phyloP scores from a whole-genome alignment of 176 grass and related monocot species.

The Oryza australiensis region DNA sequence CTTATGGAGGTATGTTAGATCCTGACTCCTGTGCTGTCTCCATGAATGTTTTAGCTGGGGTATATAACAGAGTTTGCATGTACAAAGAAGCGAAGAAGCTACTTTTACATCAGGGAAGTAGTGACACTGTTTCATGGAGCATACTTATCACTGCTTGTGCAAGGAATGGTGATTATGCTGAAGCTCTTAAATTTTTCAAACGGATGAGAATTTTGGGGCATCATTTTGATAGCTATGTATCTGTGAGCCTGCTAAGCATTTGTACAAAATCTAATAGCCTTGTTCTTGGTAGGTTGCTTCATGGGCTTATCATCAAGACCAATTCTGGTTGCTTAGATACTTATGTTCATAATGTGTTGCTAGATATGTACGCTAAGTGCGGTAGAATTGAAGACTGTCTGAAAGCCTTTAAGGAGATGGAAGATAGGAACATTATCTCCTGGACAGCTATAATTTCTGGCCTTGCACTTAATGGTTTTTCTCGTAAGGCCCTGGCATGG shows the following conservation, averaged over 20 bases:
- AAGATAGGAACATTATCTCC: conserved; percentile 60
- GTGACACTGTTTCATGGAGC: conserved; percentile 69
- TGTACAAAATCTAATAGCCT: conserved; percentile 72
- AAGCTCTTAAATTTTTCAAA: conserved; percentile 61
- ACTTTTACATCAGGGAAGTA: conserved; percentile 45
- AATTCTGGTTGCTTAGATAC: conserved; percentile 49
- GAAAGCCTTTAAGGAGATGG: conserved; percentile 70
- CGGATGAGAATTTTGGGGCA: conserved; percentile 58
- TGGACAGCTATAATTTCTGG: conserved; percentile 77
- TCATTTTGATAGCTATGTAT: conserved; percentile 50
- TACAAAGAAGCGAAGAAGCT: conserved; percentile 57
- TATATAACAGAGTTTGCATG: conserved; percentile 56
- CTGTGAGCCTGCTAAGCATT: conserved; percentile 62
- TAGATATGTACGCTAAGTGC: conserved; percentile 93
- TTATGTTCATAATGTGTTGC: conserved; percentile 60
- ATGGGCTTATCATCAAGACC: conserved; percentile 72
- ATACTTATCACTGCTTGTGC: conserved; percentile 68
- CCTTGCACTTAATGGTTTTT: conserved; percentile 70
- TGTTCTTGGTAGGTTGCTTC: conserved; percentile 61
- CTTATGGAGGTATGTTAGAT: conserved; percentile 45
- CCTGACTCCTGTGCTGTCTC: conserved; percentile 33
- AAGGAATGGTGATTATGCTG: conserved; percentile 49
- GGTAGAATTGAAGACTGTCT: conserved; percentile 74
- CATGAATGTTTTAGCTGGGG: conserved; percentile 58
- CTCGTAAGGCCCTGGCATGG: conserved; percentile 56